These are phyloP conservation scores for Rutstroemia sydowiana DNA, from an alignment of 2,329 filamentous ascomycete species.

Conservation along the genomic window DNA sequence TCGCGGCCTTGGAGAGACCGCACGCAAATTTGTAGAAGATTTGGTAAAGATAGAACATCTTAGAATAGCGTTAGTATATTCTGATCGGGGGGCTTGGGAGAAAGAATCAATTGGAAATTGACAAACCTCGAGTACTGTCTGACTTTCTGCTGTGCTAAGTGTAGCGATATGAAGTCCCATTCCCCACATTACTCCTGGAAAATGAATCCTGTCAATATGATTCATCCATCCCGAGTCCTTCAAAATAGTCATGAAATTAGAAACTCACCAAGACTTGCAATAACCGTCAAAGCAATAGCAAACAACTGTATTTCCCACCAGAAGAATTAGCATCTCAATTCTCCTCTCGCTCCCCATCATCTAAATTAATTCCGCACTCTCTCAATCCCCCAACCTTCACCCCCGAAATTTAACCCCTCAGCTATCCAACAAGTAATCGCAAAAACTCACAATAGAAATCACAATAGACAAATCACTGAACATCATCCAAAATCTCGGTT, in stretches of 20 bases:
- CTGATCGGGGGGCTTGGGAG: too few species aligned
- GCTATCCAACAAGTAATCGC: too few species aligned
- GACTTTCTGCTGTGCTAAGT: neutral
- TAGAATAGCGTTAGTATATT: conserved; percentile 3
- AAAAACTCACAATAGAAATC: conserved; percentile 8
- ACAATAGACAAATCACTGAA: conserved; percentile 10
- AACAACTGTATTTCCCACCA: neutral
- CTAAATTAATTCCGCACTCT: too few species aligned
- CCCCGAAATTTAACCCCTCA: neutral
- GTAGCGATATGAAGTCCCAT: neutral
- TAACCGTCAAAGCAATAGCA: neutral
- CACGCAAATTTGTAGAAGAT: conserved; percentile 14
- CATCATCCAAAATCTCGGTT: conserved; percentile 9
- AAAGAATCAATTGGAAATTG: neutral
- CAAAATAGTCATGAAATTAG: neutral
- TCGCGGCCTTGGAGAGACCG: conserved; percentile 14
- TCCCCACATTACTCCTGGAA: conserved; percentile 1
- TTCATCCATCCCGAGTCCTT: neutral
- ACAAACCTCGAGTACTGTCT: conserved; percentile 1
- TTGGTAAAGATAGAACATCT: conserved; percentile 17
- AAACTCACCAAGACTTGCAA: conserved; percentile 2
- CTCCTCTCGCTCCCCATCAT: too few species aligned
- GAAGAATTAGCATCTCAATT: too few species aligned
- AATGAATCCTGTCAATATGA: neutral
- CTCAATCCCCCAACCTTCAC: too few species aligned